These are phyloP conservation scores for Fomitopsis schrenkii DNA, from an alignment of 1,284 basidiomycete species.

Conservation along the genomic window DNA sequence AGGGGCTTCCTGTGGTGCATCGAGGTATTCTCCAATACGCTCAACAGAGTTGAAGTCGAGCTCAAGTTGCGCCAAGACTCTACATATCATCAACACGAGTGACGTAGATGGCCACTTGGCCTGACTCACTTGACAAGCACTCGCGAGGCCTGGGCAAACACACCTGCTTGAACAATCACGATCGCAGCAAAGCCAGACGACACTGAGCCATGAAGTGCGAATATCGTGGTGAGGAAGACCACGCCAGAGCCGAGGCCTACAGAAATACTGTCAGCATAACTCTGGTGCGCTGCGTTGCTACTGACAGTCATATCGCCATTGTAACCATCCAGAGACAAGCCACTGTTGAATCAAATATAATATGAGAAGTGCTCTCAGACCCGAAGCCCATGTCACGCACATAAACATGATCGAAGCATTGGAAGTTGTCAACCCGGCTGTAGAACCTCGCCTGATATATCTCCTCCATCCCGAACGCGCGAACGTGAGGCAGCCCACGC, in stretches of 20 bases:
- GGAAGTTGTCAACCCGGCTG: conserved; percentile 72
- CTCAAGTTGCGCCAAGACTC: conserved; percentile 64
- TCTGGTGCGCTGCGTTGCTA: neutral
- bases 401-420: conserved; percentile 68
- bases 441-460: conserved; percentile 75
- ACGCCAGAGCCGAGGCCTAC: conserved; percentile 71
- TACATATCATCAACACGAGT: conserved; percentile 15
- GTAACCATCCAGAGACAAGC: conserved; percentile 64
- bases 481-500: conserved; percentile 71
- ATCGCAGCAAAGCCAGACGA: conserved; percentile 74
- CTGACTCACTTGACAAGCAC: conserved; percentile 53
- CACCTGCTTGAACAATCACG: conserved; percentile 72
- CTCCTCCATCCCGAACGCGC: conserved; percentile 79
- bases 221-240: conserved; percentile 70
- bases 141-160: conserved; percentile 66
- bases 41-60: conserved; percentile 81
- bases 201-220: conserved; percentile 66
- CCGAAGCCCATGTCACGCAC: conserved; percentile 33
- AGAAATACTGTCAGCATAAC: neutral
- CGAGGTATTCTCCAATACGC: conserved; percentile 78
- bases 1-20: conserved; percentile 78
- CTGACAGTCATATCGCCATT: conserved; percentile 71
- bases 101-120: neutral
- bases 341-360: conserved; percentile 36
- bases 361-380: neutral